Percentiles rank a stretch among this genome's conserved stretches.
Conservation (phyloP, 192 early-diverging fungal genomes). For the Mortierella claussenii region DNA sequence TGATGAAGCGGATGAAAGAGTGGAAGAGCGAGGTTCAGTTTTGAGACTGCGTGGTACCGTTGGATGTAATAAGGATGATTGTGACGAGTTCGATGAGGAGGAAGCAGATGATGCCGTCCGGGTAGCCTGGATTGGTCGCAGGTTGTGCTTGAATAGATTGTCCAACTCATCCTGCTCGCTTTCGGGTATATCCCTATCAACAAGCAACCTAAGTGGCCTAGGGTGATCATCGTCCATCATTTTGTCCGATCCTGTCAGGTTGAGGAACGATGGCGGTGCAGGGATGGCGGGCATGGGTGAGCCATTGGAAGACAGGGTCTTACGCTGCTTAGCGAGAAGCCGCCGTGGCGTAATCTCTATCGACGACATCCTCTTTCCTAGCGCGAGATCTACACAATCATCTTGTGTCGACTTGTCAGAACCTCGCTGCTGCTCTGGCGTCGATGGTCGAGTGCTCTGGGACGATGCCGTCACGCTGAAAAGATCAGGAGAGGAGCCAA, state of each 20-base stretch:
- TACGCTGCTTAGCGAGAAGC: conserved; percentile 24
- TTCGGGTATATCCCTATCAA: conserved; percentile 21
- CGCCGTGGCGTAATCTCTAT: conserved; percentile 38
- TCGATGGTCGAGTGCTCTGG: not conserved
- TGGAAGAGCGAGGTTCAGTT: not conserved
- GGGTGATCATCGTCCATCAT: not conserved
- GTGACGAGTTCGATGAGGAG: not conserved
- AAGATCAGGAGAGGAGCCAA: not conserved
- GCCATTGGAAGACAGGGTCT: not conserved
- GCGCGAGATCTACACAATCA: conserved; percentile 14
- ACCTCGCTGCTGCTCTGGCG: conserved; percentile 10
- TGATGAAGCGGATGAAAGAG: not conserved
- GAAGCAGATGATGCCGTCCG: not conserved
- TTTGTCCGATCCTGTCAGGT: not conserved
- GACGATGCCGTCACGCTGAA: no score
- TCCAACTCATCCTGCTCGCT: conserved; percentile 15
- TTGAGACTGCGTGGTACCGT: not conserved
- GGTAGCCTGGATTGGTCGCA: no score
- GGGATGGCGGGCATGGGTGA: not conserved
- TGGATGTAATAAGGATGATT: not conserved
- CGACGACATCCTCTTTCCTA: conserved; percentile 23
- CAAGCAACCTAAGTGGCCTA: conserved; percentile 7
- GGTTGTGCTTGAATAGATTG: no score
- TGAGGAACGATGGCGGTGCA: not conserved
- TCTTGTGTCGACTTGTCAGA: not conserved